Base-by-base conservation (phyloP, 495 filamentous ascomycete species). In the Podospora conica region DNA sequence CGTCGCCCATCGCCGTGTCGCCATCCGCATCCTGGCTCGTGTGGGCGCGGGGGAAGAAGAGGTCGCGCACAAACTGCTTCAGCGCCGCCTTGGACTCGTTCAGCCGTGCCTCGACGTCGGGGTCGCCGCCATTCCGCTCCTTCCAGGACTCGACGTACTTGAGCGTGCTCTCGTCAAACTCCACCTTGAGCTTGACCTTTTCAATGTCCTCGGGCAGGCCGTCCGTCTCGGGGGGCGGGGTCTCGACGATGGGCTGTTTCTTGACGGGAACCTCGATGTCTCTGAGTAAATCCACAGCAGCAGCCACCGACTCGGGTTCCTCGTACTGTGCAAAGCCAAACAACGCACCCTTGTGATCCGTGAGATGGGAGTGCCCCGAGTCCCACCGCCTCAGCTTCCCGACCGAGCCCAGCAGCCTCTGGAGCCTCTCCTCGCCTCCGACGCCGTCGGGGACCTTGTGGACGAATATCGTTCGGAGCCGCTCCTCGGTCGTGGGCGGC, bases 271-370 rank as follows among this genome's bases (percentile, higher is more conserved):
- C 88, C 77, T 96, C 84, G 63, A 98, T 82, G 72, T 93, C 89
- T 78, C 86, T 89, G 72, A 97, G 85, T 57, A 94, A 86, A 78
- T 96, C 92, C 64, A 92, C 88, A 63, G 94, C 95, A 60, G 88
- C 88, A 78, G 87, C 87, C 69, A 99, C 83, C 70, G 92, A 93
- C 74, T 96, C 90, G 31, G 89, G 86, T 78, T 98, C 93, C 66
- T 96, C 94, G 79, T 90, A 99, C 79, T 98, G 93, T 66, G 93
- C 95, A 79, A 99, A 98, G 48, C 95, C 96, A 80, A 98, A 98
- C 62, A 87, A 86, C 74, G 88, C 91, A 57, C 87, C 86, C 80
- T 96, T 96, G 59, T 89, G 86, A 69, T 96, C 89, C 31, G 90
- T 88, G 77, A 95, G 87, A 29, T 86, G 88, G 7, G 76, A 77